Percentiles rank a stretch among this genome's conserved stretches.
These are phyloP conservation scores for Penicillium diatomitis DNA, from an alignment of 495 filamentous ascomycete genomes.

Conservation along the genomic window DNA sequence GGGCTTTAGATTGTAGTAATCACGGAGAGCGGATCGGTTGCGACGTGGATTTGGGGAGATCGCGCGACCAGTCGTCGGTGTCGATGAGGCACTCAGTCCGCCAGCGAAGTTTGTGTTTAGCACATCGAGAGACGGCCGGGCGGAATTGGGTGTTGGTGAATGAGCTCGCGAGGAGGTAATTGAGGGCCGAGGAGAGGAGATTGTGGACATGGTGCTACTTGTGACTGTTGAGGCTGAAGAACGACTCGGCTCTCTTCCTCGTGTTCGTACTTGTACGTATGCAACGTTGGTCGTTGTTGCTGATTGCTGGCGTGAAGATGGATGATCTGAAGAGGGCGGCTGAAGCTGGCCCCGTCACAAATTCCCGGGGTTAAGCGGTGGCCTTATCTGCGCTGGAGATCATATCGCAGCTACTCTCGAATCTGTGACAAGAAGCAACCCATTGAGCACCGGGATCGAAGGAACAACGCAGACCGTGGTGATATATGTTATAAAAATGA, in stretches of 20 bases:
- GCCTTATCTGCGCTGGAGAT: conserved; percentile 13
- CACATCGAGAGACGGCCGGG: conserved; percentile 60
- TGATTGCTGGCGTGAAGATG: neutral
- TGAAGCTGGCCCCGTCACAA: conserved; percentile 7
- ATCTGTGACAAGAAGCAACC: too few species aligned
- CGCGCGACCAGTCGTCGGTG: conserved; percentile 36
- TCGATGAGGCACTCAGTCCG: conserved; percentile 44
- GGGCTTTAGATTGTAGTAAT: conserved; percentile 84
- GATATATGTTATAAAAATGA: conserved; percentile 17
- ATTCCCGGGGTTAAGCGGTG: conserved; percentile 18
- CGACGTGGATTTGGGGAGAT: conserved; percentile 46
- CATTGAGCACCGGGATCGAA: neutral
- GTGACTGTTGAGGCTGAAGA: neutral
- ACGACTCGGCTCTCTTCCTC: too few species aligned
- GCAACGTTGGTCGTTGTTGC: too few species aligned
- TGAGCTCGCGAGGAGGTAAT: conserved; percentile 58
- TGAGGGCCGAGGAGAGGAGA: conserved; percentile 61
- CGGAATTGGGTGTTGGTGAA: conserved; percentile 54
- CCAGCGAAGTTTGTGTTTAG: conserved; percentile 36
- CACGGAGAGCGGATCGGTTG: conserved; percentile 76
- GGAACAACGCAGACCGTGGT: neutral
- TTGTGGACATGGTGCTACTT: conserved; percentile 57
- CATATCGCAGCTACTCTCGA: neutral
- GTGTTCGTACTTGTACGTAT: too few species aligned
- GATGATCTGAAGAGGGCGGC: conserved; percentile 1